Base-by-base conservation (phyloP, 352 stramenopile genomes). In the Peronospora destructor region DNA sequence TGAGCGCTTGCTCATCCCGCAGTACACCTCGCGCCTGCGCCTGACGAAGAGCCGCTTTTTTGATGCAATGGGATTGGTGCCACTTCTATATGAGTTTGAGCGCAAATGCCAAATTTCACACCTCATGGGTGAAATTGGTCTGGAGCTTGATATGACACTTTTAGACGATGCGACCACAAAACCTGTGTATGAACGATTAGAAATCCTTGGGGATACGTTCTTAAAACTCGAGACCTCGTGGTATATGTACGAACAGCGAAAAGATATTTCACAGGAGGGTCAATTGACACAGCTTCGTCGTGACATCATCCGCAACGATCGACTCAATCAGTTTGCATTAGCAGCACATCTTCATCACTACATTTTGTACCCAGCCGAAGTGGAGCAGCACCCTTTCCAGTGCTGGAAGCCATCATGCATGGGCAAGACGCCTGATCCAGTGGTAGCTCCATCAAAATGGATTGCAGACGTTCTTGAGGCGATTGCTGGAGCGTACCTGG, bases 341-440 rank as follows among this genome's bases (percentile, higher is more conserved):
- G 48, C 63, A 0, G 62, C 66, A 13, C 48, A 65, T 0, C 52
- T 94, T 6, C 80, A 94, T 17, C 74, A 85, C 39, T 90, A 86
- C 48, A 91, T 94, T 25, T 45, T 87, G 51, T 84, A 91, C 41
- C 83, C 83, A 5, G 67, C 70, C 6, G 71, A 79, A 60, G 72
- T 94, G 14, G 83, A 94, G 43, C 77, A 90, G 51, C 76, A 89
- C 39, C 83, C 83, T 40, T 91, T 91, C 49, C 62, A 80, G 43
- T 87, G 62, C 43, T 94, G 83, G 83, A 94, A 89, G 36, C 83
- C 83, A 25, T 91, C 80, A n/a, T 94, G 80, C 30, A 89, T 91
- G 78, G 83, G 83, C 1, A 76, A 76, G 49, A 89, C 83, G 1
- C 83, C 83, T 10, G 71, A 90, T 38, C 54, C 68, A 2, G 62